Evolutionary conservation across 2,329 filamentous ascomycete genomes (phyloP), one percentile per base, ranked within the genome.

Genomic region (Botrytis aclada): DNA sequence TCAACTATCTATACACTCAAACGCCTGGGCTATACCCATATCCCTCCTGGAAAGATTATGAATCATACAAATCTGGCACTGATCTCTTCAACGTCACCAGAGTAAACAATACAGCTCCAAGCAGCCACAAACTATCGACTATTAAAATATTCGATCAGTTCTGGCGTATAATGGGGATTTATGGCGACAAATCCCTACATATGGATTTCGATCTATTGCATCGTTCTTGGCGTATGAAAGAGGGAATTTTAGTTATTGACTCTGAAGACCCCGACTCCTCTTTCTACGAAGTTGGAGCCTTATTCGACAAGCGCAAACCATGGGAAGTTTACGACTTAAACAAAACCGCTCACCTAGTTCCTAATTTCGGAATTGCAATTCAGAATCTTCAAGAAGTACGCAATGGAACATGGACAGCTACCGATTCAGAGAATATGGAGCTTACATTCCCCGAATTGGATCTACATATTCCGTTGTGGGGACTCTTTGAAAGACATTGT

Each of bases 141-240:
- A 34, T 9, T 25, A 22, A 54, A 14, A 34, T 45, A 47, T 67
- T 67, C 16, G 34, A 54, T 3, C 22, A 54, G 29, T 39, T 39
- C 34, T 67, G 64, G 45, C 34, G 45, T 9, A 54, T 67, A 25
- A 54, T 54, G 34, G 64, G 64, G 5, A 67, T 54, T 18, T 67
- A 41, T 10, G 45, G 34, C 1, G 34, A 39, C 1, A n/a, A 61
- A 34, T 20, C 58, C 8, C 9, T 71, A 9, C 41, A 45, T 14
- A 32, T 65, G 14, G 69, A 71, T 54, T 71, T 65, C 12, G 69
- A 71, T 20, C 60, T 71, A 18, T 14, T 39, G 22, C 25, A 71
- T 16, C 60, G 39, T 14, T 16, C 45, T 8, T 71, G 69, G 69
- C 58, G 69, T n/a, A 34, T 71, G 7, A 62, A n/a, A n/a, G n/a